These are phyloP conservation scores for Colletotrichum sp. DNA, from an alignment of 2,329 filamentous ascomycete species.

Conservation along the genomic window DNA sequence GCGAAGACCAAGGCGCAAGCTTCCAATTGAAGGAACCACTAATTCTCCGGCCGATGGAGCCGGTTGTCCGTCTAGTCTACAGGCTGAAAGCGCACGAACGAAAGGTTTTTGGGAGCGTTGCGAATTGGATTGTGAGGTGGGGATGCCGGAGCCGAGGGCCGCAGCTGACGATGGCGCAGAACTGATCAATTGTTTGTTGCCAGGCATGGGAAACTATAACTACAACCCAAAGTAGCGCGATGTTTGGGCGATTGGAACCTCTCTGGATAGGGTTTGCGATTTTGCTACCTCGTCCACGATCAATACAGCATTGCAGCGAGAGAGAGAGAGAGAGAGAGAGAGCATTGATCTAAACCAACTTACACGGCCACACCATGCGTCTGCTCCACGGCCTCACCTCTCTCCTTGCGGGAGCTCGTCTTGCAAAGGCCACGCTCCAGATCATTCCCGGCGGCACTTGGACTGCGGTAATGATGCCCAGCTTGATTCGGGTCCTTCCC, in stretches of 20 bases:
- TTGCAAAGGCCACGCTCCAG: conserved; percentile 30
- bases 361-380: neutral
- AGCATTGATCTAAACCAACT: neutral
- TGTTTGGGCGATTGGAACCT: neutral
- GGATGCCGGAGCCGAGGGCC: neutral
- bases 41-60: neutral
- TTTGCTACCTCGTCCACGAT: neutral
- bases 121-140: neutral
- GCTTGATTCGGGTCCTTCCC: neutral
- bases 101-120: neutral
- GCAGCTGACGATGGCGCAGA: neutral
- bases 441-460: conserved; percentile 50
- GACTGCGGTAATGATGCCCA: conserved; percentile 40
- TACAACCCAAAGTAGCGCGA: neutral
- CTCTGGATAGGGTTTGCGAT: neutral
- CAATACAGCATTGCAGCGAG: neutral
- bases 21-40: conserved; percentile 5
- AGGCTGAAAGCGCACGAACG: neutral
- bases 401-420: neutral
- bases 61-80: neutral
- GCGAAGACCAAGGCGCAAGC: neutral
- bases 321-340: neutral
- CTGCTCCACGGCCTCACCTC: neutral
- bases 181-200: neutral
- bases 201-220: neutral